Percentiles rank a stretch among this genome's conserved stretches.
phyloP scores from a whole-genome alignment of 345 rosid species.

The Aethionema arabicum region DNA sequence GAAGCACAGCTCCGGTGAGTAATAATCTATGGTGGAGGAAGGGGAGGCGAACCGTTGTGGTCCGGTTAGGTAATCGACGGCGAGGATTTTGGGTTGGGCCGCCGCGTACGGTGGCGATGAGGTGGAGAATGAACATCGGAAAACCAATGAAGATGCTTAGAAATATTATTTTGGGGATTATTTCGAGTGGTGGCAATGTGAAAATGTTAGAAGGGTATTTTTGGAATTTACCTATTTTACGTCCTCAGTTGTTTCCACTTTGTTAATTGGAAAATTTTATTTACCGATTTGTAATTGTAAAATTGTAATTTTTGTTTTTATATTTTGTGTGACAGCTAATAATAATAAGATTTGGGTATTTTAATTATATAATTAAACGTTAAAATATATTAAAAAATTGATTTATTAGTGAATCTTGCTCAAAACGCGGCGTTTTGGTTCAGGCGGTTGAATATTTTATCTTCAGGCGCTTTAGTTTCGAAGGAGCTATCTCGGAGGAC shows the following conservation, averaged over 20 bases:
- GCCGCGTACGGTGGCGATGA: conserved; percentile 50
- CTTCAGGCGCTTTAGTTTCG: conserved; percentile 16
- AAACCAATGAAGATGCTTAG: conserved; percentile 54
- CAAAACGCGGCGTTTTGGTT: too few relatives aligned
- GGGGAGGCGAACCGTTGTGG: conserved; percentile 49
- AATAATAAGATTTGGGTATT: neutral
- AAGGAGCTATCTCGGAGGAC: neutral
- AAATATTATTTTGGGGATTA: conserved; percentile 59
- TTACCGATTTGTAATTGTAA: conserved; percentile 11
- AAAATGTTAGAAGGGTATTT: conserved; percentile 47
- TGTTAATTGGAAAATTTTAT: conserved; percentile 45
- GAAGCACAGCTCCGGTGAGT: conserved; percentile 25
- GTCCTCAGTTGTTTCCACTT: conserved; percentile 73
- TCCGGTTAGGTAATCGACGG: conserved; percentile 69
- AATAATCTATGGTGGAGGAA: conserved; percentile 41
- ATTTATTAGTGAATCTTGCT: too few relatives aligned
- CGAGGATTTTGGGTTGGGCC: conserved; percentile 62
- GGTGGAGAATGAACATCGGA: conserved; percentile 60
- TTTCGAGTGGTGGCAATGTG: conserved; percentile 39
- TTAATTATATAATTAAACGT: too few relatives aligned
- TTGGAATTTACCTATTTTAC: conserved; percentile 61
- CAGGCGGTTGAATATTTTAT: neutral
- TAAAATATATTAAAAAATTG: too few relatives aligned
- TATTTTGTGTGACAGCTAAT: conserved; percentile 4
- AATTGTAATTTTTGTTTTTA: conserved; percentile 8